Percentiles rank a stretch among this genome's conserved stretches.
Conservation (phyloP, 1,284 basidiomycete genomes). For the Stereum hirsutum region DNA sequence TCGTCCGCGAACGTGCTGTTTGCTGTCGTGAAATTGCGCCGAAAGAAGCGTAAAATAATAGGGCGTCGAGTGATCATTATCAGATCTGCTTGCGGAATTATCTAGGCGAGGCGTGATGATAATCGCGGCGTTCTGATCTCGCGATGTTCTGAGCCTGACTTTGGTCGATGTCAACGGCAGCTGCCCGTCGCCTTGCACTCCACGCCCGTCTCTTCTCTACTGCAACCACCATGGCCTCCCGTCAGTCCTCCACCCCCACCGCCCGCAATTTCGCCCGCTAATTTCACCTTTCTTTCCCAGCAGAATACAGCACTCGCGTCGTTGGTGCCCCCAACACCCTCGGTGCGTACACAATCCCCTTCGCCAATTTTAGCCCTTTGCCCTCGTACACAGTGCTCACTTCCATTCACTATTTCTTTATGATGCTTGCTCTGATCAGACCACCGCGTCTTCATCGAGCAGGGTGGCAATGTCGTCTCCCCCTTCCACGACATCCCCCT, state of each 20-base stretch:
- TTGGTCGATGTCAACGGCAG: conserved; percentile 9
- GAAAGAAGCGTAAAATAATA: too few relatives aligned
- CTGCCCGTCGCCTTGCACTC: conserved; percentile 5
- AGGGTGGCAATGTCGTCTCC: conserved; percentile 79
- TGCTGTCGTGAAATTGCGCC: too few relatives aligned
- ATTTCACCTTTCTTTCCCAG: conserved; percentile 14
- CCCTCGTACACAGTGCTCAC: conserved; percentile 9
- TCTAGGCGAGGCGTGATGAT: too few relatives aligned
- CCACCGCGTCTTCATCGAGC: conserved; percentile 92
- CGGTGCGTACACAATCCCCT: too few relatives aligned
- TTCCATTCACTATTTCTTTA: conserved; percentile 3
- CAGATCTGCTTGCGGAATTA: too few relatives aligned
- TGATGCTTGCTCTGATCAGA: conserved; percentile 54
- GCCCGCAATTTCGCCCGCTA: conserved; percentile 4
- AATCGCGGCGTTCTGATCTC: too few relatives aligned
- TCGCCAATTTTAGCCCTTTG: too few relatives aligned
- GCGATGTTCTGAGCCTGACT: too few relatives aligned
- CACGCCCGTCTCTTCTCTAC: conserved; percentile 28
- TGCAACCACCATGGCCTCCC: conserved; percentile 43
- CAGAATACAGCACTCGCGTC: conserved; percentile 70
- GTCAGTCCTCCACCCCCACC: conserved; percentile 29
- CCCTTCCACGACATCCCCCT: conserved; percentile 96
- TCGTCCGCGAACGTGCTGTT: too few relatives aligned
- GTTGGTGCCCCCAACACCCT: conserved; percentile 89
- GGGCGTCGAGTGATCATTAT: too few relatives aligned